Evolutionary conservation across 2,329 filamentous ascomycete species (phyloP).

Genomic region (Hypoxylon sp.): DNA sequence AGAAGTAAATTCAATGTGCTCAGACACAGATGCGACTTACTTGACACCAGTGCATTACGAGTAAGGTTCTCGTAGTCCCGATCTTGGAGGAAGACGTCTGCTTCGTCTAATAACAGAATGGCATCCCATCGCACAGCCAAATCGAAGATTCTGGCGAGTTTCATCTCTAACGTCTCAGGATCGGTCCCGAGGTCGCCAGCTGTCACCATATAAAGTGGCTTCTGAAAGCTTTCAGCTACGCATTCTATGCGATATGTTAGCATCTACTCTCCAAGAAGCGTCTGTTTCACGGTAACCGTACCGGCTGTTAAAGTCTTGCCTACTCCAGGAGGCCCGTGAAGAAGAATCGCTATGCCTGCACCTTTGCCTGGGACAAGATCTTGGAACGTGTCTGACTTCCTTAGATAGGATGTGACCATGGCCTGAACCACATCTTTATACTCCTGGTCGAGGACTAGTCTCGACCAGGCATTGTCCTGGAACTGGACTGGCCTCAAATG

Average conservation of each 20-base stretch:
- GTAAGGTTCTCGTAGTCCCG: constrained; percentile 1
- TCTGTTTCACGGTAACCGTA: not conserved
- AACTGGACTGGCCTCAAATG: not conserved
- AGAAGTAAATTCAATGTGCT: not conserved
- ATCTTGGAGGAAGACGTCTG: constrained; percentile 1
- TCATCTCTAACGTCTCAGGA: constrained; percentile 1
- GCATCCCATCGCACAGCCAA: not conserved
- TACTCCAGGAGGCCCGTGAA: not conserved
- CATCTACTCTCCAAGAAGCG: not conserved
- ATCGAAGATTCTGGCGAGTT: constrained; percentile 2
- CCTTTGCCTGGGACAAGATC: not conserved
- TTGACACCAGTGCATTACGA: constrained; percentile 1
- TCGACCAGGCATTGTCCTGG: not conserved
- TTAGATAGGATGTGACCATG: not conserved
- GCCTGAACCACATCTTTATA: not conserved
- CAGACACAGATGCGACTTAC: not conserved
- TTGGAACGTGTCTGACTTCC: not conserved
- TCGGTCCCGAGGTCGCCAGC: not conserved
- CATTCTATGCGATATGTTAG: not conserved
- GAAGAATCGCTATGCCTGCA: not conserved
- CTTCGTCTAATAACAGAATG: not conserved
- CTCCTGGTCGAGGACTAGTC: not conserved
- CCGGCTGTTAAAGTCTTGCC: not conserved
- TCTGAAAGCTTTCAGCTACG: not conserved
- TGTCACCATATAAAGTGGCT: not conserved